phyloP scores from a whole-genome alignment of 148 eudicot species.

The Dianthus caryophyllus region DNA sequence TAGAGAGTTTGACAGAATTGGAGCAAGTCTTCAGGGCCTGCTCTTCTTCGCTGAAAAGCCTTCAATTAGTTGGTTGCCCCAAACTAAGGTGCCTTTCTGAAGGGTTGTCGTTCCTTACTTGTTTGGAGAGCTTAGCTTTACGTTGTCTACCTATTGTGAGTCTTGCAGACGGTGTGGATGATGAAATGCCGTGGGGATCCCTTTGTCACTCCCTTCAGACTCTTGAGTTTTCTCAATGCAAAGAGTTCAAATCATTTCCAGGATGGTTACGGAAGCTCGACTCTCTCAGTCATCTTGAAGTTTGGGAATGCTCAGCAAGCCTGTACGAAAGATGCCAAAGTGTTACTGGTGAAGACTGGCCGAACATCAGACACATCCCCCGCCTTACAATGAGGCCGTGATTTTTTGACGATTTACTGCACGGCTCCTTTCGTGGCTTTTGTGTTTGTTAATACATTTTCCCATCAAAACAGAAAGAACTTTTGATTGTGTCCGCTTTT shows the following conservation, averaged over 20 bases:
- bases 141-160: not conserved
- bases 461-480: too few relatives aligned
- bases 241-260: slow-evolving; percentile 6
- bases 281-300: not conserved
- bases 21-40: slow-evolving; percentile 6
- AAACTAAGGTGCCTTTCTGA: not conserved
- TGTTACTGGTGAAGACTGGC: slow-evolving; percentile 12
- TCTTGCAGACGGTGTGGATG: slow-evolving; percentile 2
- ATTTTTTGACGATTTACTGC: not conserved
- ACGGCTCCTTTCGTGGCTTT: not conserved
- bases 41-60: slow-evolving; percentile 9
- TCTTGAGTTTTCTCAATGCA: not conserved
- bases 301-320: not conserved
- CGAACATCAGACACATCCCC: slow-evolving; percentile 9
- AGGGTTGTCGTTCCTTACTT: not conserved
- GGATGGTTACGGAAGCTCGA: slow-evolving; percentile 12
- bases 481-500: too few relatives aligned
- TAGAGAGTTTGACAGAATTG: slow-evolving; percentile 15
- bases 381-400: not conserved
- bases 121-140: not conserved
- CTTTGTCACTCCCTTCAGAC: slow-evolving; percentile 1
- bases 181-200: slow-evolving; percentile 12
- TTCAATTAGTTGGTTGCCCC: not conserved
- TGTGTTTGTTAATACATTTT: too few relatives aligned
- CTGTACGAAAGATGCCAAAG: slow-evolving; percentile 9